Base-by-base conservation (phyloP, 768 basidiomycete species). In the Russula lepida region DNA sequence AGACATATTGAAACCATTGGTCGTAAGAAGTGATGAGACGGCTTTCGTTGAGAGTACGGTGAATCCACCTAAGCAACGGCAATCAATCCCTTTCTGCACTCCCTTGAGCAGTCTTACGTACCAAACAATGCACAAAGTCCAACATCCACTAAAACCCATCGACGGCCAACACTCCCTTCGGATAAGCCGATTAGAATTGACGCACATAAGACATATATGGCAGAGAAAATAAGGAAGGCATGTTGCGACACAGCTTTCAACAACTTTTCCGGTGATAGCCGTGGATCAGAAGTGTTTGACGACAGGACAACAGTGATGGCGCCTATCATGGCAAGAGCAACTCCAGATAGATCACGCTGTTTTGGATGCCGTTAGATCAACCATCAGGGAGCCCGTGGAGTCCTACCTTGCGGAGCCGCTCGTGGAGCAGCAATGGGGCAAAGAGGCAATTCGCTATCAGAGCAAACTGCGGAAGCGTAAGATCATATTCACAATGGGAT, bases 401-500 rank as follows among this genome's bases (percentile, higher is more conserved):
- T 65, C 73, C 71, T 70, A 86, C 86, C 74, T 80, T 86, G 37
- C 87, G 85, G 70, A 99, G 95, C 6, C 80, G 81, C 74, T 98
- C 92, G 9, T 83, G 78, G 11, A 92, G 79, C 69, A 98, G 81
- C 3, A 92, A 67, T 17, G 95, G 95, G 1, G 95, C 92, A 65
- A 98, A 93, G 43, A 94, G 78, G 69, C 94, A 98, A 71, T 98
- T 98, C 15, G 95, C 92, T 61, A 95, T 85, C n/a, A 98, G 78
- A 2, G 93, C 92, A 72, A 92, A 89, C 85, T 92, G 57, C 17
- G 52, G n/a, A 54, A 51, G 21, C 27, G 30, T 56, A 39, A 54
- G 50, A 69, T 56, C 62, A 37, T 53, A 15, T 48, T 41, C 62
- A 27, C 23, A 53, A 19, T 30, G 50, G 51, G 46, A 25, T 57